These are phyloP conservation scores for Zygosaccharomyces pseudorouxii DNA, from an alignment of 805 yeast species.

Conservation along the genomic window DNA sequence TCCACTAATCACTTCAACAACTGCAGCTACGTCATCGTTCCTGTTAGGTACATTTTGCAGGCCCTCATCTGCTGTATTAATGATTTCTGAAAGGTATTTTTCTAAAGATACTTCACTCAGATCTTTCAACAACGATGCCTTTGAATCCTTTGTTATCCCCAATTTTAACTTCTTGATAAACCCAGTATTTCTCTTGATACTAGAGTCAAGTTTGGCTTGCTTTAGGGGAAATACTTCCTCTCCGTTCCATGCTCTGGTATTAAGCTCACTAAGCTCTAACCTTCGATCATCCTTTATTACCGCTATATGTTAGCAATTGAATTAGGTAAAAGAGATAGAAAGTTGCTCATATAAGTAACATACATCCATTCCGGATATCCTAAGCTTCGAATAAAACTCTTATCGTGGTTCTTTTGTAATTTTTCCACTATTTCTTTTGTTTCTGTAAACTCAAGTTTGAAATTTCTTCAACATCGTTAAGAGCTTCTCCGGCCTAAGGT, in stretches of 20 bases:
- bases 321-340: background rate
- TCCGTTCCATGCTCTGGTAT: slow-evolving; percentile 52
- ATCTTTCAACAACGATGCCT: slow-evolving; percentile 50
- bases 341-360: background rate
- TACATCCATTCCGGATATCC: slow-evolving; percentile 13
- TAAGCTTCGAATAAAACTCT: background rate
- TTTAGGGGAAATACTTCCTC: slow-evolving; percentile 33
- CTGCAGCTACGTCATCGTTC: slow-evolving; percentile 55
- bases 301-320: slow-evolving; percentile 2
- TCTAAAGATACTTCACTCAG: slow-evolving; percentile 58
- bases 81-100: slow-evolving; percentile 69
- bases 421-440: background rate
- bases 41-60: slow-evolving; percentile 45
- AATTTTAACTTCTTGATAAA: slow-evolving; percentile 66
- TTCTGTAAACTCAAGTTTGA: background rate
- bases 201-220: slow-evolving; percentile 53
- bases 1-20: slow-evolving; percentile 62
- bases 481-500: background rate
- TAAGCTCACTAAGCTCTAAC: slow-evolving; percentile 37
- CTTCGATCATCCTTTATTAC: slow-evolving; percentile 22
- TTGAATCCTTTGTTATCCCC: slow-evolving; percentile 50
- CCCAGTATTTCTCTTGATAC: slow-evolving; percentile 76
- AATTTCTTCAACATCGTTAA: background rate
- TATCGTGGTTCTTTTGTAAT: background rate
- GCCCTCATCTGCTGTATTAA: slow-evolving; percentile 59